A percentile compares a stretch with the other conserved stretches of the same genome.
Conservation (phyloP, 768 basidiomycete genomes). For the Lanmaoa rubissima region DNA sequence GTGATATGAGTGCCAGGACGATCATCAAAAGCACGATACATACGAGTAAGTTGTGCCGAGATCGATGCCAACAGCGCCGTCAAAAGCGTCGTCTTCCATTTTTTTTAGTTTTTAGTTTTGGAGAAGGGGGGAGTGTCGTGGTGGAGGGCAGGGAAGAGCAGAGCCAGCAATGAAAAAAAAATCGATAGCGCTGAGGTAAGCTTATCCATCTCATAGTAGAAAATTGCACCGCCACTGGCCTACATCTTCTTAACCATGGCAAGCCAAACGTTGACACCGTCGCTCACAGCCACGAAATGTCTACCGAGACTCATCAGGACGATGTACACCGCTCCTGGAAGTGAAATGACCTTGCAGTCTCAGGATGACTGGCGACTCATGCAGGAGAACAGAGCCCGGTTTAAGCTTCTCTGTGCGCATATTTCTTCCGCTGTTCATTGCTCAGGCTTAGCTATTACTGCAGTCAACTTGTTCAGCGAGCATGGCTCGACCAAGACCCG, state of each 20-base stretch:
- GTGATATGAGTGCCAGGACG: conserved; percentile 22
- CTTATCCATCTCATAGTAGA: conserved; percentile 18
- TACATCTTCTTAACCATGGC: conserved; percentile 24
- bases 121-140: conserved; percentile 31
- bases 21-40: conserved; percentile 29
- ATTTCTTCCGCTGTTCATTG: conserved; percentile 16
- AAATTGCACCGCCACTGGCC: conserved; percentile 34
- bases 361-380: conserved; percentile 63
- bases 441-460: conserved; percentile 11
- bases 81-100: conserved; percentile 86
- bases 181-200: conserved; percentile 58
- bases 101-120: conserved; percentile 40
- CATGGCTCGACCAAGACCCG: conserved; percentile 79
- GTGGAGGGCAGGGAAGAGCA: conserved; percentile 28
- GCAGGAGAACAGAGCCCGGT: conserved; percentile 56
- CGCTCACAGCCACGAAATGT: conserved; percentile 24
- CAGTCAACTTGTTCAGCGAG: conserved; percentile 60
- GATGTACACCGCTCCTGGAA: conserved; percentile 32
- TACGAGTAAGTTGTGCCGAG: conserved; percentile 97
- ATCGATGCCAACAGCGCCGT: conserved; percentile 97
- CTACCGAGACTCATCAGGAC: conserved; percentile 23
- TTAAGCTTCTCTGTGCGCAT: conserved; percentile 51
- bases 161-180: conserved; percentile 30
- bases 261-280: conserved; percentile 23
- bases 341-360: conserved; percentile 40